Evolutionary conservation across 441 rosid species (phyloP).

Genomic region (Syzygium syzygioides): DNA sequence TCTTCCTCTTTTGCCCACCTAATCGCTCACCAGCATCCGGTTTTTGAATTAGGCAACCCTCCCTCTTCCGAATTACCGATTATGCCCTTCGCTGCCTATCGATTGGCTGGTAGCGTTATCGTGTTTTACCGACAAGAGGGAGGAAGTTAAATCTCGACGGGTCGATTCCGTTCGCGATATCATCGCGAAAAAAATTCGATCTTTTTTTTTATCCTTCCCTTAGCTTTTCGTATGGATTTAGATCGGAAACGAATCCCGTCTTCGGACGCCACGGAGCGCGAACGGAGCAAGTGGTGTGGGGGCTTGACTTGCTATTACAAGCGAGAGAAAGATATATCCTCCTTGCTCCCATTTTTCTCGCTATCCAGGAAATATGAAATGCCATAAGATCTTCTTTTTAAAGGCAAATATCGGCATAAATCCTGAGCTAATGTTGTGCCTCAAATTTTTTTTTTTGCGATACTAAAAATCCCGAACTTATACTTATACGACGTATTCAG

Average conservation of each 20-base stretch:
- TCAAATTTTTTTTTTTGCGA: no score
- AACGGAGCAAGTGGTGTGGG: background rate
- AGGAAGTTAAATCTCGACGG: no score
- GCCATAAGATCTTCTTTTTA: rapidly evolving
- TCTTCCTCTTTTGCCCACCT: background rate
- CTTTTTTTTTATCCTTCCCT: no score
- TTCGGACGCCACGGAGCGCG: rapidly evolving
- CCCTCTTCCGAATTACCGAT: background rate
- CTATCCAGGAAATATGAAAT: background rate
- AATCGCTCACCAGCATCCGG: background rate
- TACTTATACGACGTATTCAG: no score
- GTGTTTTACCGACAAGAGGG: no score
- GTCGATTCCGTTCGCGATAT: background rate
- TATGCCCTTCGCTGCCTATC: background rate
- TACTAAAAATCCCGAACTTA: no score
- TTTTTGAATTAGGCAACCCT: background rate
- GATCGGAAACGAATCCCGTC: background rate
- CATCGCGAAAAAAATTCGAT: rapidly evolving
- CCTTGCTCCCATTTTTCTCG: background rate
- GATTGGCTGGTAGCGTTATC: no score
- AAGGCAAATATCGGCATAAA: no score
- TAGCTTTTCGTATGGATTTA: background rate
- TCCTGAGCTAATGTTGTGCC: no score
- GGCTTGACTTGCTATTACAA: no score
- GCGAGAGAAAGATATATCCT: background rate